Evolutionary conservation across 495 filamentous ascomycete species (phyloP).

Genomic region (Glarea lozoyensis): DNA sequence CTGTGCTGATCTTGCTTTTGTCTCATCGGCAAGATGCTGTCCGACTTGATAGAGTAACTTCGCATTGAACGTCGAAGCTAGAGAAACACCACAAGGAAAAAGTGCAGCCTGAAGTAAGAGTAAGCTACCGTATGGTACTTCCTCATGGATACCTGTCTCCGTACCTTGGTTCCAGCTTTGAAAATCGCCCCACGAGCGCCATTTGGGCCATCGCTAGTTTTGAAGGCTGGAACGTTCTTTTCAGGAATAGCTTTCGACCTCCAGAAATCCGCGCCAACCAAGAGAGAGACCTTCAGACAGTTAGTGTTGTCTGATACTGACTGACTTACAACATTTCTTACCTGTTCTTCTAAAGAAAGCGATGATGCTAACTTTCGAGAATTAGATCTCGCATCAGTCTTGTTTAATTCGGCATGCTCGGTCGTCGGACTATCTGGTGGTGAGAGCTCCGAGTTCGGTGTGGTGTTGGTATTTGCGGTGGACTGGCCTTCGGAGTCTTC

Average conservation of each 20-base stretch:
- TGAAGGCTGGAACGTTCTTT: conserved; percentile 61
- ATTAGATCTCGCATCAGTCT: conserved; percentile 19
- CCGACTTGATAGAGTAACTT: conserved; percentile 59
- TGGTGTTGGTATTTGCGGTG: conserved; percentile 33
- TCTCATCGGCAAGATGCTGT: conserved; percentile 63
- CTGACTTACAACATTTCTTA: conserved; percentile 18
- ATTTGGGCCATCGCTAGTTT: conserved; percentile 72
- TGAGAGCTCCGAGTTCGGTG: conserved; percentile 41
- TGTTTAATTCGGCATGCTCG: conserved; percentile 12
- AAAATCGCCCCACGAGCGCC: conserved; percentile 67
- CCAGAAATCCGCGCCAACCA: conserved; percentile 70
- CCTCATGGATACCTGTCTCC: no score
- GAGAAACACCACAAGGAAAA: conserved; percentile 66
- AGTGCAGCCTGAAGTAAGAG: conserved; percentile 46
- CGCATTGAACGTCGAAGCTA: conserved; percentile 73
- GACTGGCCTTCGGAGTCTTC: conserved; percentile 17
- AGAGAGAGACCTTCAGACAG: conserved; percentile 40
- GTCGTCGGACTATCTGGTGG: conserved; percentile 36
- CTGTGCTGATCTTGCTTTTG: conserved; percentile 62
- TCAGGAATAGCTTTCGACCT: conserved; percentile 59
- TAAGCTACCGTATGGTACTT: background rate
- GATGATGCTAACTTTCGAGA: conserved; percentile 26
- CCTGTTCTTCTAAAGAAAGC: conserved; percentile 47
- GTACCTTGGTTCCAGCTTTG: conserved; percentile 52
- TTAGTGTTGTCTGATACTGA: conserved; percentile 15